Evolutionary conservation across 805 yeast genomes (phyloP).

Genomic region (Candida glaebosa): DNA sequence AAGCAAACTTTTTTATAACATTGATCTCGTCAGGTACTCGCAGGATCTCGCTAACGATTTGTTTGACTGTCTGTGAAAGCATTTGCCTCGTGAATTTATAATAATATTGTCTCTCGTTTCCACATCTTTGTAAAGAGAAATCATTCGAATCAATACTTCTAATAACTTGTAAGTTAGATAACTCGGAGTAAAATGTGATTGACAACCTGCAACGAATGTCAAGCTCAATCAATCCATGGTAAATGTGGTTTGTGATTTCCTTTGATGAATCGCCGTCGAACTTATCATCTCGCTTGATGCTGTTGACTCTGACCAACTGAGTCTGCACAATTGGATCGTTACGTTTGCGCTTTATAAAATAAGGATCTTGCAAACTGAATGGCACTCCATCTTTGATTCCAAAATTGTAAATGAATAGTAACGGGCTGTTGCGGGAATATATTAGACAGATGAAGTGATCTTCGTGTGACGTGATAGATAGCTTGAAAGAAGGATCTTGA

Average conservation of each 20-base stretch:
- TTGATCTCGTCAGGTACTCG: background rate
- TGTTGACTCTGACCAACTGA: conserved; percentile 8
- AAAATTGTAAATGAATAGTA: conserved; percentile 30
- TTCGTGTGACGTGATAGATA: conserved; percentile 27
- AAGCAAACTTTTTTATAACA: conserved; percentile 27
- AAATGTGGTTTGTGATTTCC: background rate
- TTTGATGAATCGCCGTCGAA: conserved; percentile 6
- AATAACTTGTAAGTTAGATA: conserved; percentile 7
- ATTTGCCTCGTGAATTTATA: conserved; percentile 3
- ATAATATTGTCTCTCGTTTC: conserved; percentile 4
- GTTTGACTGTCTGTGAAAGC: background rate
- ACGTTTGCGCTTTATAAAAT: conserved; percentile 14
- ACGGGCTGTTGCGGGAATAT: conserved; percentile 25
- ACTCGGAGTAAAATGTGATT: conserved; percentile 13
- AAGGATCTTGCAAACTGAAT: conserved; percentile 29
- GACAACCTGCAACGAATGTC: conserved; percentile 15
- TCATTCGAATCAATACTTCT: background rate
- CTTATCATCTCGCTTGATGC: conserved; percentile 5
- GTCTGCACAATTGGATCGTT: conserved; percentile 13
- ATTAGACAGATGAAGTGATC: conserved; percentile 22
- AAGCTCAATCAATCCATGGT: conserved; percentile 1
- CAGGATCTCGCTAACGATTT: background rate
- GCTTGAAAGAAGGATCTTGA: conserved; percentile 49
- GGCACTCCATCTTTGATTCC: conserved; percentile 26
- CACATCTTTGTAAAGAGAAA: background rate